Evolutionary conservation across 169 alveolate genomes (phyloP), one percentile per base, ranked within the genome.

Genomic region (Theileria orientalis): DNA sequence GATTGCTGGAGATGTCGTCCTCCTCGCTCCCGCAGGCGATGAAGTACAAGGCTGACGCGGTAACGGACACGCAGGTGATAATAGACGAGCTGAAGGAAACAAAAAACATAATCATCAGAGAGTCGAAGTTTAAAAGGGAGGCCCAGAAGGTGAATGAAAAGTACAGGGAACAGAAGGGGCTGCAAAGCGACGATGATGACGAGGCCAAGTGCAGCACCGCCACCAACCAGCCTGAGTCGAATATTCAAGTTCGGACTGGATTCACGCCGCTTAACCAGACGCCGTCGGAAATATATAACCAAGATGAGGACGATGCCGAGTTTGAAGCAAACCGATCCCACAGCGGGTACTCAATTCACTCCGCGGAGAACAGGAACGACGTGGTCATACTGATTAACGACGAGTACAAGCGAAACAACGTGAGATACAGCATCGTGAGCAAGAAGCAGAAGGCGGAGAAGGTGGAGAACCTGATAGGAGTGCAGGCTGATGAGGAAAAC

Each of bases 381-480:
- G 19, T 37, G 14, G 16, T 27, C 25, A 16, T 49, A 49, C 25
- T 49, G 29, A 49, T 16, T 49, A 30, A 56, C 2, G 37, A 30
- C 29, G 66, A 56, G 3, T 56, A n/a, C 21, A 6, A 13, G 21
- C 16, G 66, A 19, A 6, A 8, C 14, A 27, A 23, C 21, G 42
- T 56, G 13, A 56, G 41, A 56, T 56, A 56, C 37, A 56, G 66
- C 41, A 56, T 56, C 0, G 21, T n/a, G 41, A 23, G 42, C 37
- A 56, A 13, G 6, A 16, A 32, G 32, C 8, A 56, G 16, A 19
- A 1, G 0, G 66, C 19, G 14, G 66, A 56, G 42, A 56, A 56
- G 32, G 25, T 23, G 2, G 66, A 56, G 19, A n/a, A 56, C 19
- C 14, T 56, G 42, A 56, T 56, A 56, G 66, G 66, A 56, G 66